A percentile compares a stretch with the other conserved stretches of the same genome.
Evolutionary conservation across 164 flowering plant genomes (phyloP).

Genomic region (Umbellularia californica): DNA sequence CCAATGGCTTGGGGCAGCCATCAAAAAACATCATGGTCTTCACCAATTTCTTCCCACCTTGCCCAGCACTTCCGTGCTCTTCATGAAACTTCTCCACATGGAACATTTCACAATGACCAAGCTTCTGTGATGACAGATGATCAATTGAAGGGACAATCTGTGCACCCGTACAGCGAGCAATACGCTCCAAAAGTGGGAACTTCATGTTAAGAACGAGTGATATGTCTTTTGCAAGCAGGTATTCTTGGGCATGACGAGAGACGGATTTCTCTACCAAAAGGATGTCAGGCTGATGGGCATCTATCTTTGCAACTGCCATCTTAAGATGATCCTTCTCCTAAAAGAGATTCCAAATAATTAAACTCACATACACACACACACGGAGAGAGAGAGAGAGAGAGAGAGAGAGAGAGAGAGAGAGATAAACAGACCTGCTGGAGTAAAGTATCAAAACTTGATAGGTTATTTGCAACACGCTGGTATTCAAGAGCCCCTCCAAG

Average conservation of each 20-base stretch:
- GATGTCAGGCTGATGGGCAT: slow-evolving; percentile 70
- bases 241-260: slow-evolving; percentile 88
- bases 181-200: slow-evolving; percentile 87
- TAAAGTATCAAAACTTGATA: slow-evolving; percentile 88
- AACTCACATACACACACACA: too few relatives aligned
- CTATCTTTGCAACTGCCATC: slow-evolving; percentile 97
- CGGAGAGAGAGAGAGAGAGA: slow-evolving; percentile 3
- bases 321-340: slow-evolving; percentile 96
- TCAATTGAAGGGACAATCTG: slow-evolving; percentile 93
- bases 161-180: slow-evolving; percentile 92
- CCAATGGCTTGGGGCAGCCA: slow-evolving; percentile 92
- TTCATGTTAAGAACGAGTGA: slow-evolving; percentile 90
- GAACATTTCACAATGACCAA: slow-evolving; percentile 78
- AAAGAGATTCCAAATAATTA: slow-evolving; percentile 9
- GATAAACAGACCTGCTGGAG: slow-evolving; percentile 69
- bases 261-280: slow-evolving; percentile 96
- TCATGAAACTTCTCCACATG: slow-evolving; percentile 75
- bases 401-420: background rate
- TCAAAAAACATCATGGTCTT: slow-evolving; percentile 93
- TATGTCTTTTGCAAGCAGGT: slow-evolving; percentile 84
- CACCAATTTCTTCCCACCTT: slow-evolving; percentile 66
- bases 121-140: slow-evolving; percentile 64
- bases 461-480: slow-evolving; percentile 76
- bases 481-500: slow-evolving; percentile 97
- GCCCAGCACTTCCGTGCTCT: slow-evolving; percentile 82